These are phyloP conservation scores for Datisca glomerata DNA, from an alignment of 306 rosid species.

Conservation along the genomic window DNA sequence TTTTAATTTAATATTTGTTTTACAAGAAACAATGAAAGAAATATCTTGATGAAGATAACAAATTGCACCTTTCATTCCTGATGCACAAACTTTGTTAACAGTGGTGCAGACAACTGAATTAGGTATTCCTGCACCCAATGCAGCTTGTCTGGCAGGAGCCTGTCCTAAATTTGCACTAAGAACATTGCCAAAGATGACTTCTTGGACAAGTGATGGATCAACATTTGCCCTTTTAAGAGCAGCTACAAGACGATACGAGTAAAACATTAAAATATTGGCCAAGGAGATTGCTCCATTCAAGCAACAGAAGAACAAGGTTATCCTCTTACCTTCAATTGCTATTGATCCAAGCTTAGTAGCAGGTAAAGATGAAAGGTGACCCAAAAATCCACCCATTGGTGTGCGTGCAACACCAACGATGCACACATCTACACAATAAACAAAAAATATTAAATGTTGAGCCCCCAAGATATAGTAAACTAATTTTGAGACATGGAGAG, in stretches of 20 bases:
- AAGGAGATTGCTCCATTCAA: neutral
- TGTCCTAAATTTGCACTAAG: constrained; percentile 97
- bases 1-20: constrained; percentile 1
- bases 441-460: constrained; percentile 4
- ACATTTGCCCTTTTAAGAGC: constrained; percentile 86
- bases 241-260: constrained; percentile 29
- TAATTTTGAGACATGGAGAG: too few species aligned
- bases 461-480: too few species aligned
- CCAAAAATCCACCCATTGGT: constrained; percentile 95
- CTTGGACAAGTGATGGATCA: constrained; percentile 84
- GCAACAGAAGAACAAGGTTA: constrained; percentile 3
- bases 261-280: neutral
- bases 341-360: constrained; percentile 93
- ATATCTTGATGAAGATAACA: neutral
- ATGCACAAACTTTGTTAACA: constrained; percentile 95
- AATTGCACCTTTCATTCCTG: constrained; percentile 82
- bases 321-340: constrained; percentile 62
- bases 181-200: constrained; percentile 89
- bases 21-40: neutral
- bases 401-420: constrained; percentile 96
- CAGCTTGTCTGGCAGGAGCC: constrained; percentile 99
- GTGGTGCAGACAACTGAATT: constrained; percentile 77
- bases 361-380: constrained; percentile 65
- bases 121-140: constrained; percentile 90
- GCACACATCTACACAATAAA: constrained; percentile 67